phyloP scores from a whole-genome alignment of 805 yeast species.

The Schizosaccharomyces lindneri region DNA sequence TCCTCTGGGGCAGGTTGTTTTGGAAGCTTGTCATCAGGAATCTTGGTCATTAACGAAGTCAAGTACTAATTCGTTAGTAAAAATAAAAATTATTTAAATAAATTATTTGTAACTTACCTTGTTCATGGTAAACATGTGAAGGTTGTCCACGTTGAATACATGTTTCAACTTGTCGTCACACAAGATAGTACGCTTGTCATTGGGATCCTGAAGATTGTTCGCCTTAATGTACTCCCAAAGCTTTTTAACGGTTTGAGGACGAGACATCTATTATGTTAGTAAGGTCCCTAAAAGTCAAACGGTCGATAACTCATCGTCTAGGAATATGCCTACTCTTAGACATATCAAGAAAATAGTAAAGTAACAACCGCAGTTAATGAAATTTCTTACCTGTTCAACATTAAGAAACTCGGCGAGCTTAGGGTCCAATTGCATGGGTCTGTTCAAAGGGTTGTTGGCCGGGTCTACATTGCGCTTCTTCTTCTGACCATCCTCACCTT shows the following conservation, averaged over 20 bases:
- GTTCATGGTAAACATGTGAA: constrained; percentile 12
- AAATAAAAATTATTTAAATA: background rate
- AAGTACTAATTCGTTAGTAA: background rate
- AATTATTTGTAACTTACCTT: constrained; percentile 5
- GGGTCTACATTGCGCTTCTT: constrained; percentile 11
- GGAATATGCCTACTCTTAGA: too few species aligned
- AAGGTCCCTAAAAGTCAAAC: constrained; percentile 4
- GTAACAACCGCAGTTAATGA: background rate
- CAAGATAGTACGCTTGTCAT: constrained; percentile 35
- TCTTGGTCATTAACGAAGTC: background rate
- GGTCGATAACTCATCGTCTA: background rate
- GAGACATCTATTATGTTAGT: constrained; percentile 17
- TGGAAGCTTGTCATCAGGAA: background rate
- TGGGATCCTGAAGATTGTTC: constrained; percentile 38
- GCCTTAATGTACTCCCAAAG: constrained; percentile 49
- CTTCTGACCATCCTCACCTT: constrained; percentile 5
- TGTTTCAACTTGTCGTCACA: constrained; percentile 34
- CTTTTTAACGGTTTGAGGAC: constrained; percentile 46
- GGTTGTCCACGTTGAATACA: constrained; percentile 27
- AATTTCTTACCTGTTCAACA: constrained; percentile 11
- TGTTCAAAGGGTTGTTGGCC: constrained; percentile 14
- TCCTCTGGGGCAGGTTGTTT: background rate
- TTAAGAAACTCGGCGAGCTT: constrained; percentile 28
- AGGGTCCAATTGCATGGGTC: constrained; percentile 25
- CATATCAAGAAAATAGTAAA: too few species aligned